These are phyloP conservation scores for Cynara cardunculus DNA, from an alignment of 129 eudicot genomes.

Conservation along the genomic window DNA sequence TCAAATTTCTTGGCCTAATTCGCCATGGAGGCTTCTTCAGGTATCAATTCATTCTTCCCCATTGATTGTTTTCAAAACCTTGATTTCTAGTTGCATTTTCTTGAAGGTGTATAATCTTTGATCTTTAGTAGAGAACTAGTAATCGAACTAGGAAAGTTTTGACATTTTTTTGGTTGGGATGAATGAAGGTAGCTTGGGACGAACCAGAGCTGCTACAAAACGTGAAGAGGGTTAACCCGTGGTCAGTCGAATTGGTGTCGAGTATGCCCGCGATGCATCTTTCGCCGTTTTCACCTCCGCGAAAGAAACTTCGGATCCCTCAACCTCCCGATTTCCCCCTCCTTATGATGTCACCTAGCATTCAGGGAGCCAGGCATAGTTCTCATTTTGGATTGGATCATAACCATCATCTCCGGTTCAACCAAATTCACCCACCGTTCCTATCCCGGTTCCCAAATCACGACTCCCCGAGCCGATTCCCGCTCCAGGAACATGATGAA, in stretches of 20 bases:
- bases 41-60: conserved; percentile 11
- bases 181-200: conserved; percentile 86
- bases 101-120: not conserved
- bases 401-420: conserved; percentile 38
- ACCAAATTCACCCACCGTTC: conserved; percentile 40
- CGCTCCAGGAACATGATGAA: conserved; percentile 32
- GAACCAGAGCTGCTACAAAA: conserved; percentile 88
- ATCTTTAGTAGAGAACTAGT: too few species aligned
- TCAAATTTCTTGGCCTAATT: conserved; percentile 75
- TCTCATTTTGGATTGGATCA: conserved; percentile 49
- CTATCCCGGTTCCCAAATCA: conserved; percentile 29
- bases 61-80: not conserved
- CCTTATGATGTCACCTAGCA: conserved; percentile 57
- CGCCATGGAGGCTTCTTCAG: conserved; percentile 97
- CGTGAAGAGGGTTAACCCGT: conserved; percentile 86
- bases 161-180: not conserved
- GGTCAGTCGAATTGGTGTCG: conserved; percentile 85
- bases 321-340: conserved; percentile 56
- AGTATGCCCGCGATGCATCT: conserved; percentile 67
- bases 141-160: not conserved
- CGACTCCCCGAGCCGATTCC: not conserved
- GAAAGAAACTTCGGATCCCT: conserved; percentile 67
- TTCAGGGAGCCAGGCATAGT: conserved; percentile 99
- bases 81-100: not conserved
- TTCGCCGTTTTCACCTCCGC: conserved; percentile 71